Conservation (phyloP, 495 filamentous ascomycete species). For the Talaromyces adpressus region DNA sequence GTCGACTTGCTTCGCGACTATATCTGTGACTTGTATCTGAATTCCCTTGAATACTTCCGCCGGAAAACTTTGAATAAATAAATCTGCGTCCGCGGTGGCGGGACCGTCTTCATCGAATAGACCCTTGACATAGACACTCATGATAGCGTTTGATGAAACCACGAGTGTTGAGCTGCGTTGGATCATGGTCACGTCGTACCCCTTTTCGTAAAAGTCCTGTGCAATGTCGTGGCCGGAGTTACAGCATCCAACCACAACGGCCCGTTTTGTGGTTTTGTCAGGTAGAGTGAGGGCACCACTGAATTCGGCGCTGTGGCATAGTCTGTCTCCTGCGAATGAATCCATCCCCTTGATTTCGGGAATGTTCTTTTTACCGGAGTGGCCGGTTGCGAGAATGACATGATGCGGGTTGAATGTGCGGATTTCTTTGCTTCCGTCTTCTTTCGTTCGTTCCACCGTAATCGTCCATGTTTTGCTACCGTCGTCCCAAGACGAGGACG, state of each 20-base stretch:
- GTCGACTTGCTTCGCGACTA: constrained; percentile 44
- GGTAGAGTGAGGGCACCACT: constrained; percentile 18
- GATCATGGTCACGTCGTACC: constrained; percentile 66
- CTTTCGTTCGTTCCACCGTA: constrained; percentile 38
- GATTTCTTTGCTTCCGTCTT: constrained; percentile 21
- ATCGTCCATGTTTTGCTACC: constrained; percentile 52
- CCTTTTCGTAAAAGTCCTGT: constrained; percentile 74
- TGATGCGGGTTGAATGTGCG: constrained; percentile 38
- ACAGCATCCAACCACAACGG: constrained; percentile 70
- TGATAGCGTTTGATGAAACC: constrained; percentile 51
- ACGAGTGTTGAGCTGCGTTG: constrained; percentile 73
- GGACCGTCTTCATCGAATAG: constrained; percentile 55
- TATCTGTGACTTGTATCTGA: constrained; percentile 41
- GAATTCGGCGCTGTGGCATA: constrained; percentile 36
- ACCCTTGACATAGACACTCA: constrained; percentile 47
- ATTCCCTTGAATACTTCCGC: constrained; percentile 49
- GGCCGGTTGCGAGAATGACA: constrained; percentile 44
- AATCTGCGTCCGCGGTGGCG: constrained; percentile 55
- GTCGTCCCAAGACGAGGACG: constrained; percentile 46
- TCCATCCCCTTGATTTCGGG: constrained; percentile 37
- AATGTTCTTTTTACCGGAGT: constrained; percentile 40
- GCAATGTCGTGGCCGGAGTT: constrained; percentile 84
- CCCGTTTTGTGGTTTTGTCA: constrained; percentile 46
- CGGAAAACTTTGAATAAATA: constrained; percentile 50
- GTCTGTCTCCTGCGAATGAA: constrained; percentile 38